These are phyloP conservation scores for Candida cerambycidarum DNA, from an alignment of 805 yeast species.

Conservation along the genomic window DNA sequence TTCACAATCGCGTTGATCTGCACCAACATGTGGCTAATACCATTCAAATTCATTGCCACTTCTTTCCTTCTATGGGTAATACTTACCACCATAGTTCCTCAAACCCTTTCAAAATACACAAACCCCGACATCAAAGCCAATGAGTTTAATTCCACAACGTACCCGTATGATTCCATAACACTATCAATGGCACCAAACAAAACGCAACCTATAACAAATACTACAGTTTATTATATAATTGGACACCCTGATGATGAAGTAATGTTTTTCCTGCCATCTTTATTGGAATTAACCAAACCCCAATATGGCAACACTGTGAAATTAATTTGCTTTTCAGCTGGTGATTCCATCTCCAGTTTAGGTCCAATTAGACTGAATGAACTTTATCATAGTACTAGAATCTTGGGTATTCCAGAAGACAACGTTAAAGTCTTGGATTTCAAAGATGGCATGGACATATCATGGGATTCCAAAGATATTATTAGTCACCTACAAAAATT, in stretches of 20 bases:
- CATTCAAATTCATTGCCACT: constrained; percentile 4
- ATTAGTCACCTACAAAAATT: constrained; percentile 32
- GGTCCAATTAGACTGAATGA: constrained; percentile 67
- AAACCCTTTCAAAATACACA: constrained; percentile 27
- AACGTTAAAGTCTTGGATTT: constrained; percentile 48
- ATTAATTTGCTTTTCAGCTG: constrained; percentile 72
- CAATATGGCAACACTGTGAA: constrained; percentile 51
- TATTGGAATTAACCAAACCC: constrained; percentile 50
- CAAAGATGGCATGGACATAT: constrained; percentile 64
- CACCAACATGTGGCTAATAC: constrained; percentile 3
- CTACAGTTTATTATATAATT: constrained; percentile 54
- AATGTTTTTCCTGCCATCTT: constrained; percentile 90
- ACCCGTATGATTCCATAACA: constrained; percentile 39
- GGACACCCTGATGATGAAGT: constrained; percentile 99
- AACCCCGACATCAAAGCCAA: constrained; percentile 28
- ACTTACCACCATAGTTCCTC: constrained; percentile 42
- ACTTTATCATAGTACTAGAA: constrained; percentile 50
- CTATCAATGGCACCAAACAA: constrained; percentile 24
- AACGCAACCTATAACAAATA: constrained; percentile 24
- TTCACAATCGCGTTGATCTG: neutral
- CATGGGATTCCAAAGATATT: constrained; percentile 59
- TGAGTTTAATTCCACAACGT: constrained; percentile 21
- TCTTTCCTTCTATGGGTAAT: constrained; percentile 39
- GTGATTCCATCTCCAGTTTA: constrained; percentile 63
- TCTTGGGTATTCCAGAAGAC: constrained; percentile 46